Percentiles rank a stretch among this genome's conserved stretches.
These are phyloP conservation scores for Auricularia heimuer DNA, from an alignment of 768 basidiomycete genomes.

Conservation along the genomic window DNA sequence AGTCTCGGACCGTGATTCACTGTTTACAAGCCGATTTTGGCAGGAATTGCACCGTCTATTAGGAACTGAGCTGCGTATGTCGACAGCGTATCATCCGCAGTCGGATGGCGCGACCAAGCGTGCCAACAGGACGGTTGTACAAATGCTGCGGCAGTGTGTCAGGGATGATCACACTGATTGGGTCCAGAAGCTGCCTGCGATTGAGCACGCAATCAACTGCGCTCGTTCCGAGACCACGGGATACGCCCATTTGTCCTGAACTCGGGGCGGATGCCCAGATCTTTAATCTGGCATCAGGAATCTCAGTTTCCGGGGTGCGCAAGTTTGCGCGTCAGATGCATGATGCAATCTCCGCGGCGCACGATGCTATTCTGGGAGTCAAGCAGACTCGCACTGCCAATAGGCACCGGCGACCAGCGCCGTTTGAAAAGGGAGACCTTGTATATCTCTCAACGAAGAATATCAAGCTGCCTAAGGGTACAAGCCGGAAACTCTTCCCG, in stretches of 20 bases:
- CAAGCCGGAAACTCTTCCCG: slow-evolving; percentile 25
- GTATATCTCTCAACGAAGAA: slow-evolving; percentile 30
- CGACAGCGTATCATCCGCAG: slow-evolving; percentile 33
- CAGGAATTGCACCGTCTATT: slow-evolving; percentile 21
- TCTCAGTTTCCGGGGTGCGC: slow-evolving; percentile 17
- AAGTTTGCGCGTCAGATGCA: slow-evolving; percentile 17
- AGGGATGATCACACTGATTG: slow-evolving; percentile 12
- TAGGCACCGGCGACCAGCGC: slow-evolving; percentile 10
- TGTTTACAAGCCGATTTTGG: slow-evolving; percentile 38
- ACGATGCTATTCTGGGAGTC: slow-evolving; percentile 21
- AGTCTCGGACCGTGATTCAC: slow-evolving; percentile 23
- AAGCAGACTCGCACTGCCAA: slow-evolving; percentile 21
- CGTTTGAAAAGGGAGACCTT: slow-evolving; percentile 19
- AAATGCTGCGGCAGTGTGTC: slow-evolving; percentile 21
- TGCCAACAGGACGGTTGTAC: slow-evolving; percentile 23
- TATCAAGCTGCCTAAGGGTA: slow-evolving; percentile 21
- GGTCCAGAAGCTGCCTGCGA: slow-evolving; percentile 9
- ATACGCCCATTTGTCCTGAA: slow-evolving; percentile 14
- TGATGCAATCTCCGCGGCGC: slow-evolving; percentile 18
- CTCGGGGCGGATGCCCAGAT: slow-evolving; percentile 15
- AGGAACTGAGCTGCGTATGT: slow-evolving; percentile 25
- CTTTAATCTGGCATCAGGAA: slow-evolving; percentile 8
- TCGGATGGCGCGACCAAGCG: slow-evolving; percentile 31
- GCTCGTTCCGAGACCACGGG: slow-evolving; percentile 11
- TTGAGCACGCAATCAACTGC: slow-evolving; percentile 16